Evolutionary conservation across 2,329 filamentous ascomycete species (phyloP), one percentile per base, ranked within the genome.

Genomic region (Trichoderma polysporum): DNA sequence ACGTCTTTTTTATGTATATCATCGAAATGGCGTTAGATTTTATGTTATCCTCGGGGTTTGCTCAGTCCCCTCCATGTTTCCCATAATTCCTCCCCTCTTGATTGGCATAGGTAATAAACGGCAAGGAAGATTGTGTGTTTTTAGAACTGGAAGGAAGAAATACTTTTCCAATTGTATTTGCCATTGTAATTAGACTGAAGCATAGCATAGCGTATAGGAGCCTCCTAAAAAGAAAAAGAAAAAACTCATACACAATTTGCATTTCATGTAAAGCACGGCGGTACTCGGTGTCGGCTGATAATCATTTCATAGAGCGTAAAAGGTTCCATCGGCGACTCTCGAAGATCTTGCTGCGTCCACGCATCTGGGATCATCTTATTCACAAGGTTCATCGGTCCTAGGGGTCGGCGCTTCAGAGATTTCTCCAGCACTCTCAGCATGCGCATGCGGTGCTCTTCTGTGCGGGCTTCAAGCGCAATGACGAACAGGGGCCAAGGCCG

Each of bases 401-500:
- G 54, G 27, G 66, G 62, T 29, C 62, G 27, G 7, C 37, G 19
- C 22, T 66, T 27, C 35, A 68, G 13, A 4, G 66, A 59, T 19
- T 47, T 54, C 15, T 66, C 22, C 15, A 68, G 22, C 13, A 66
- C 53, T 2, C 10, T n/a, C 4, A 56, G 22, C 19, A 68, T 49
- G 4, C 33, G 7, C 31, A 15, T 12, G n/a, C 66, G 52, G 7
- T 68, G 53, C 37, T 66, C 66, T 15, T 68, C 66, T 1, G 61
- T 56, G 10, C 62, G 47, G 1, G 66, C 62, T 13, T 66, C 61
- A 6, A 68, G 33, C 19, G 25, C 61, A 17, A 68, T 54, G 29
- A 68, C 7, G 35, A 68, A 66, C 15, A 68, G 50, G 3, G 62
- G 61, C 66, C 61, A 68, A 1, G 66, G 66, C 17, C 61, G 61